Conservation (phyloP, 179 eudicot species). For the Beta corolliflora region DNA sequence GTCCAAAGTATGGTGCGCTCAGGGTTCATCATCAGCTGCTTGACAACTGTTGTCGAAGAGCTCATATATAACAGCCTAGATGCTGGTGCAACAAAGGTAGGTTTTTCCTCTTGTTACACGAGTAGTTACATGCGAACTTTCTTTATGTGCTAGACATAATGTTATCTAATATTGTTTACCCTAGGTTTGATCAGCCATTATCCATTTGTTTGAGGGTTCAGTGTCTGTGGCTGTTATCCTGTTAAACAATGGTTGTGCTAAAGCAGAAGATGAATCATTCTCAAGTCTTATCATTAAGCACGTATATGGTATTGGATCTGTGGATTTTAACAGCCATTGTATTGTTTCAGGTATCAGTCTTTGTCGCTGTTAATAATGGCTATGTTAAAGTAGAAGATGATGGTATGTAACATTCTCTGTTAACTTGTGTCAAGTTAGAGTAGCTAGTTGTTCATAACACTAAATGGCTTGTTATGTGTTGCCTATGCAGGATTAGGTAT, state of each 20-base stretch:
- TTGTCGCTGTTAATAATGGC: slow-evolving; percentile 63
- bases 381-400: slow-evolving; percentile 86
- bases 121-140: too few species aligned
- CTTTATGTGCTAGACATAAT: too few species aligned
- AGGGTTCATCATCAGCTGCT: slow-evolving; percentile 61
- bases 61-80: slow-evolving; percentile 91
- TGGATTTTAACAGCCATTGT: slow-evolving; percentile 6
- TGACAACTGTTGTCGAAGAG: slow-evolving; percentile 88
- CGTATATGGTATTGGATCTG: neutral
- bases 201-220: neutral
- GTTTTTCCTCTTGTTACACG: neutral
- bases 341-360: slow-evolving; percentile 66
- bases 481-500: slow-evolving; percentile 81
- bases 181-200: neutral
- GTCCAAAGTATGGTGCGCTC: slow-evolving; percentile 78
- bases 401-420: slow-evolving; percentile 50
- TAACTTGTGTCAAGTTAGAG: slow-evolving; percentile 9
- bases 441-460: slow-evolving; percentile 8
- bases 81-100: slow-evolving; percentile 87
- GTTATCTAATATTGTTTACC: neutral
- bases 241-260: neutral
- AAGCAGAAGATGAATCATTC: neutral
- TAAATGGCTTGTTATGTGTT: slow-evolving; percentile 17
- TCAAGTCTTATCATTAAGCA: neutral
- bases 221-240: neutral